A percentile compares a stretch with the other conserved stretches of the same genome.
Evolutionary conservation across 2,329 filamentous ascomycete genomes (phyloP).

Genomic region (Colletotrichum sp.): DNA sequence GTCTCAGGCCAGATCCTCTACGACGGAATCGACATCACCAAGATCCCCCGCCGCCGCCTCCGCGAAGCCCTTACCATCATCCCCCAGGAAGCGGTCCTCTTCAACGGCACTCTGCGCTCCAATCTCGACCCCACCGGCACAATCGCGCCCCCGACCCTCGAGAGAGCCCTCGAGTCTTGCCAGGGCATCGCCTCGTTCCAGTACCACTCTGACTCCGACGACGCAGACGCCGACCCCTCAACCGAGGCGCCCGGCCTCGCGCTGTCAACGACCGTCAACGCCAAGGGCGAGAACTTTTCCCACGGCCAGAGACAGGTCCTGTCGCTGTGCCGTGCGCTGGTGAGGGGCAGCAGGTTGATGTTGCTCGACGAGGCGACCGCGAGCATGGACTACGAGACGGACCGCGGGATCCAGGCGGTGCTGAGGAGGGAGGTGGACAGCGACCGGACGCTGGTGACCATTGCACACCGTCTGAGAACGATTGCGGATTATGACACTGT

Average conservation of each 20-base stretch:
- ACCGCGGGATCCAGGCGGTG: constrained; percentile 59
- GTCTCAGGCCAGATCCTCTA: constrained; percentile 58
- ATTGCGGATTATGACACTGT: constrained; percentile 67
- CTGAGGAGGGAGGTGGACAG: constrained; percentile 53
- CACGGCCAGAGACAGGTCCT: constrained; percentile 64
- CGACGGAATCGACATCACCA: constrained; percentile 61
- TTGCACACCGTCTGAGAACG: constrained; percentile 75
- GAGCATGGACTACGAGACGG: constrained; percentile 64
- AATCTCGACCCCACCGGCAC: constrained; percentile 70
- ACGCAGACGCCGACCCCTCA: constrained; percentile 24
- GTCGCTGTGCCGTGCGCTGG: constrained; percentile 60
- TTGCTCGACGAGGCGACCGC: constrained; percentile 64
- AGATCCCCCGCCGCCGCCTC: constrained; percentile 52
- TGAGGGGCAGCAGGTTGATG: constrained; percentile 60
- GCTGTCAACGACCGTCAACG: constrained; percentile 53
- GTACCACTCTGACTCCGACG: constrained; percentile 39
- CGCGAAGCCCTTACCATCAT: constrained; percentile 62
- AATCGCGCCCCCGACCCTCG: constrained; percentile 57
- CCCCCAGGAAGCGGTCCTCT: constrained; percentile 63
- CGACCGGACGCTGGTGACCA: constrained; percentile 60
- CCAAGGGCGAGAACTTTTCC: constrained; percentile 60
- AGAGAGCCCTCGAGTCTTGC: constrained; percentile 66
- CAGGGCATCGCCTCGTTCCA: constrained; percentile 61
- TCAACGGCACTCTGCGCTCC: constrained; percentile 55
- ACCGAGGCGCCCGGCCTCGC: constrained; percentile 28